phyloP scores from a whole-genome alignment of 1,139 yeast species.

The Blastobotrys serpentis region DNA sequence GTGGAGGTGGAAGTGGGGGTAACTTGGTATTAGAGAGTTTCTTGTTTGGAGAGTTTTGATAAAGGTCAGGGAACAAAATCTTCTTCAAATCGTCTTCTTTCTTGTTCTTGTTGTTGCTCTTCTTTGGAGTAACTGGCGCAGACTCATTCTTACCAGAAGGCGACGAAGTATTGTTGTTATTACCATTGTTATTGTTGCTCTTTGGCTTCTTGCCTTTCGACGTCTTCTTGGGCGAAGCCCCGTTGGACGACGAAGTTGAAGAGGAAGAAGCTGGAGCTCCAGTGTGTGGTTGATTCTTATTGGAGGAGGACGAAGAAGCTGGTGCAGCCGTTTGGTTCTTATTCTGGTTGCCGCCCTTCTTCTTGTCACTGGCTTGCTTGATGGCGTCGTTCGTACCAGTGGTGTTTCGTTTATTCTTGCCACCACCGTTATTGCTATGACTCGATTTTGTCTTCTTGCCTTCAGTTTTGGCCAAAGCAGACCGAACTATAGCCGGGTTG shows the following conservation, averaged over 20 bases:
- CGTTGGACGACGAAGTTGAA: background rate
- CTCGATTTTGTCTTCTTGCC: constrained; percentile 9
- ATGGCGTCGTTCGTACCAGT: constrained; percentile 14
- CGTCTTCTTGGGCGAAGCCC: background rate
- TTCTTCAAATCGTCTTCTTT: constrained; percentile 23
- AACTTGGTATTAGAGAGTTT: constrained; percentile 6
- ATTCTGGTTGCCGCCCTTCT: constrained; percentile 10
- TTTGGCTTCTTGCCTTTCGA: constrained; percentile 9
- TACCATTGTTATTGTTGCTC: too few relatives aligned
- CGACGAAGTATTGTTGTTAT: too few relatives aligned
- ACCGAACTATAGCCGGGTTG: constrained; percentile 32
- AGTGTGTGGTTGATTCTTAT: background rate
- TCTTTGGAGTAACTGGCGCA: constrained; percentile 16
- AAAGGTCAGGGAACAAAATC: constrained; percentile 31
- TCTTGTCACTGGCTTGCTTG: constrained; percentile 9
- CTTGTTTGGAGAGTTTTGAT: constrained; percentile 17
- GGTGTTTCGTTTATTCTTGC: constrained; percentile 9
- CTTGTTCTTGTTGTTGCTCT: constrained; percentile 8
- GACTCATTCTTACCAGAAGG: constrained; percentile 8
- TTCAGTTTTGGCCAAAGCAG: constrained; percentile 26
- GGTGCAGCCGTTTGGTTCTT: constrained; percentile 13
- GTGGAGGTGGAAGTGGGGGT: constrained; percentile 9
- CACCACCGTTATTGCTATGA: constrained; percentile 1
- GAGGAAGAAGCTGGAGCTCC: constrained; percentile 6
- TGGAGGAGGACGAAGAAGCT: constrained; percentile 9